Base-by-base conservation (phyloP, 768 basidiomycete genomes). In the Paxillus involutus region DNA sequence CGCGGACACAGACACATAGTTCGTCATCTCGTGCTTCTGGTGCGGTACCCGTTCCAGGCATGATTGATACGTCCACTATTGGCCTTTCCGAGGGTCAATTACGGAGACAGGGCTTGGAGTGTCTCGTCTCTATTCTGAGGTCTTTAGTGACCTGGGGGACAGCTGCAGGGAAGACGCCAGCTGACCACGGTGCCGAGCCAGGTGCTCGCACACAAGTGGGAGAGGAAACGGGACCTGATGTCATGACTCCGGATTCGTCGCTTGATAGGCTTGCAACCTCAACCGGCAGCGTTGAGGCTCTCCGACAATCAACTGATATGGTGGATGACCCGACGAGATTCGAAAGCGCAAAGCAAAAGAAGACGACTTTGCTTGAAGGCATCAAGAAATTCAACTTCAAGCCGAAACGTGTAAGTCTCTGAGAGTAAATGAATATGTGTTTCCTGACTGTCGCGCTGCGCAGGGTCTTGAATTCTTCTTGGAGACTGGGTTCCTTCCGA, bases 341-440 rank as follows among this genome's bases (percentile, higher is more conserved):
- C 59, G 96, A 98, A 75, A 94, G 82, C 56, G 97, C 94, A 11
- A 98, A 97, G 69, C 91, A 94, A 73, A 89, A 91, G 73, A 99
- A 99, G 75, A 98, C 92, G 33, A 95, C 89, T 0, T 71, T 98
- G 29, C 73, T 94, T 37, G 96, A 98, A 67, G 97, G 97, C 26
- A 90, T 98, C 71, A 94, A 89, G 71, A 94, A 93, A 72, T 99
- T 99, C 73, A 98, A 98, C 69, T 94, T 88, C 78, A 98, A 97
- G 73, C 95, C 96, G n/a, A 98, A 98, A 73, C 83, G 86, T 61
- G 94, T 95, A 64, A 44, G 86, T 72, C 35, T 37, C 36, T 7
- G 26, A 13, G 26, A 6, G 37, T 67, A 26, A 49, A 14, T 17
- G 37, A 21, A 33, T 36, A 30, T 35, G 17, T 17, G 9, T 32